Conservation (phyloP, 78 protist species). For the Mantamonas sphyraenae region DNA sequence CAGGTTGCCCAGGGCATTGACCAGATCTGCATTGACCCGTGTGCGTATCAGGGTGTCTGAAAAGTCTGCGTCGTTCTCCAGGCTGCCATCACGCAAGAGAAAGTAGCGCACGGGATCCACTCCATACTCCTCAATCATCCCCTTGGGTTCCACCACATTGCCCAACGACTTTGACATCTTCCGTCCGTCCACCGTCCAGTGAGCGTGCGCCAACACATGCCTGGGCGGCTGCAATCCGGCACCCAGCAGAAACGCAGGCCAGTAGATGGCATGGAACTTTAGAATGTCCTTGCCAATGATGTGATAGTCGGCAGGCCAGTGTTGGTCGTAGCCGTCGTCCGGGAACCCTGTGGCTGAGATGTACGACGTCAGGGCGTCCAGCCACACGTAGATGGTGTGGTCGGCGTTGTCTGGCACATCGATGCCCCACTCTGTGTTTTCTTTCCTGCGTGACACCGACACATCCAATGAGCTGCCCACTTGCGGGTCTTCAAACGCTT, state of each 20-base stretch:
- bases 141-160: slow-evolving; percentile 61
- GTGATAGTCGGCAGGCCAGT: slow-evolving; percentile 67
- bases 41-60: background rate
- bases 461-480: slow-evolving; percentile 39
- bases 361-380: slow-evolving; percentile 94
- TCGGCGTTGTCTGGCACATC: slow-evolving; percentile 70
- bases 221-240: slow-evolving; percentile 53
- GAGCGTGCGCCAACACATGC: slow-evolving; percentile 65
- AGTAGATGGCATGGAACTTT: slow-evolving; percentile 86
- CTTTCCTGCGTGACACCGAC: slow-evolving; percentile 65
- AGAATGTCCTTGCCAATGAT: slow-evolving; percentile 91
- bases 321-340: background rate
- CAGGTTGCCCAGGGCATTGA: slow-evolving; percentile 26
- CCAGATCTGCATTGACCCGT: slow-evolving; percentile 13
- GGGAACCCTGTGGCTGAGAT: slow-evolving; percentile 70
- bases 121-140: slow-evolving; percentile 41
- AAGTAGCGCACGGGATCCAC: slow-evolving; percentile 50
- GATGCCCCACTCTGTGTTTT: slow-evolving; percentile 82
- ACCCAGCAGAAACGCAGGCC: slow-evolving; percentile 90
- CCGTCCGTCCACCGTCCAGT: slow-evolving; percentile 69
- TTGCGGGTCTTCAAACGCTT: too few species aligned
- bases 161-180: slow-evolving; percentile 77
- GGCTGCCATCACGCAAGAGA: slow-evolving; percentile 16
- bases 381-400: slow-evolving; percentile 96
- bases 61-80: slow-evolving; percentile 55